Conservation (phyloP, 1,139 yeast species). For the Yamadazyma conglobata region DNA sequence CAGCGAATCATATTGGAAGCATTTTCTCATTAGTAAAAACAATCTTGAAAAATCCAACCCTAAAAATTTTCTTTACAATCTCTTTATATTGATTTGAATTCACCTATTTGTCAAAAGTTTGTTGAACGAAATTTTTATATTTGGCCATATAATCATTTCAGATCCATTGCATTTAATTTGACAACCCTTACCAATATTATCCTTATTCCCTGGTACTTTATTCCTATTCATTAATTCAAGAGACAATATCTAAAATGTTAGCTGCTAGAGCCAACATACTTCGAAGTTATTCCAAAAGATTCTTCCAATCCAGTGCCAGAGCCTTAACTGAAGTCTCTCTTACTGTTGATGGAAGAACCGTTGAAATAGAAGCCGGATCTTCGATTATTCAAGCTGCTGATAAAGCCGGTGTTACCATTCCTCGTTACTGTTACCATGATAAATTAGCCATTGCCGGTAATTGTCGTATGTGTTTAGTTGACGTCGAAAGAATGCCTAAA, state of each 20-base stretch:
- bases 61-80: slow-evolving; percentile 3
- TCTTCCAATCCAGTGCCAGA: slow-evolving; percentile 26
- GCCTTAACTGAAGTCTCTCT: slow-evolving; percentile 61
- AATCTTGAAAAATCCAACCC: slow-evolving; percentile 3
- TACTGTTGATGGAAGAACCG: slow-evolving; percentile 75
- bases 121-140: no score
- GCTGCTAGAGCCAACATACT: slow-evolving; percentile 6
- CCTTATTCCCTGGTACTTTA: background rate
- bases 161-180: no score
- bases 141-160: no score
- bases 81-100: slow-evolving; percentile 2
- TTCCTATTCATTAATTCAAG: background rate
- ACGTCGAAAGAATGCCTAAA: slow-evolving; percentile 86
- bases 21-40: slow-evolving; percentile 23
- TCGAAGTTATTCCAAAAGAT: slow-evolving; percentile 24
- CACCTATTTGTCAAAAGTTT: no score
- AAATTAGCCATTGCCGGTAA: slow-evolving; percentile 92
- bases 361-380: slow-evolving; percentile 80
- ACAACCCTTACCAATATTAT: no score
- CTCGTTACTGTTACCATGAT: slow-evolving; percentile 90
- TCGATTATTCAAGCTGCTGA: slow-evolving; percentile 91
- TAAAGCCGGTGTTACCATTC: slow-evolving; percentile 83
- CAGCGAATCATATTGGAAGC: slow-evolving; percentile 34
- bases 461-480: slow-evolving; percentile 92
- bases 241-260: no score